Conservation (phyloP, 108 stramenopile genomes). For the Nitzschia inconspicua region DNA sequence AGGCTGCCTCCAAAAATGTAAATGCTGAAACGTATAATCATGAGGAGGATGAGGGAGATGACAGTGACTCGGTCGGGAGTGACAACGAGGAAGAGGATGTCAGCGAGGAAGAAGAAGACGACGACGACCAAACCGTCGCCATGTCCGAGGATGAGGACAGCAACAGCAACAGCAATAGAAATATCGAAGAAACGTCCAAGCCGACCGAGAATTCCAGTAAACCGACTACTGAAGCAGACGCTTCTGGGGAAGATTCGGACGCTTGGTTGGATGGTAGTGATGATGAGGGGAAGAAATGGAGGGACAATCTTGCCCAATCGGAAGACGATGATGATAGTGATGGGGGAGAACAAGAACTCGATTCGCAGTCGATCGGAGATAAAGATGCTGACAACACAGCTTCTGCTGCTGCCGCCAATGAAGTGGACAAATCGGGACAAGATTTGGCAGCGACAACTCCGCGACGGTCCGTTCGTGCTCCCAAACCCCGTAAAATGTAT, state of each 20-base stretch:
- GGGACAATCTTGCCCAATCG: neutral
- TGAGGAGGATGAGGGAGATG: neutral
- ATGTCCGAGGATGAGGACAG: neutral
- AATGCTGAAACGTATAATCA: neutral
- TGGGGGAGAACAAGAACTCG: neutral
- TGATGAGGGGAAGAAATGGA: neutral
- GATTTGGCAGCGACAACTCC: neutral
- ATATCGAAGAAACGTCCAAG: neutral
- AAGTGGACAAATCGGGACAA: no score
- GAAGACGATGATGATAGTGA: neutral
- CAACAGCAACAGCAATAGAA: neutral
- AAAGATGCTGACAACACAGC: neutral
- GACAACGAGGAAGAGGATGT: neutral
- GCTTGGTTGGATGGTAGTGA: neutral
- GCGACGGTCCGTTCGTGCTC: conserved; percentile 4
- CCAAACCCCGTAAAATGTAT: conserved; percentile 1
- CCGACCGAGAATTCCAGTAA: neutral
- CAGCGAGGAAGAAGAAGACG: neutral
- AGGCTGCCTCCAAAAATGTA: neutral
- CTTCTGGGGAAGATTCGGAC: neutral
- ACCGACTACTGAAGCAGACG: neutral
- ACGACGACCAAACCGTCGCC: conserved; percentile 3
- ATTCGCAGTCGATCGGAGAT: neutral
- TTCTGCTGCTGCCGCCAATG: no score
- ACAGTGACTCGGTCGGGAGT: neutral